Evolutionary conservation across 768 basidiomycete species (phyloP).

Genomic region (Rhizopogon salebrosus): DNA sequence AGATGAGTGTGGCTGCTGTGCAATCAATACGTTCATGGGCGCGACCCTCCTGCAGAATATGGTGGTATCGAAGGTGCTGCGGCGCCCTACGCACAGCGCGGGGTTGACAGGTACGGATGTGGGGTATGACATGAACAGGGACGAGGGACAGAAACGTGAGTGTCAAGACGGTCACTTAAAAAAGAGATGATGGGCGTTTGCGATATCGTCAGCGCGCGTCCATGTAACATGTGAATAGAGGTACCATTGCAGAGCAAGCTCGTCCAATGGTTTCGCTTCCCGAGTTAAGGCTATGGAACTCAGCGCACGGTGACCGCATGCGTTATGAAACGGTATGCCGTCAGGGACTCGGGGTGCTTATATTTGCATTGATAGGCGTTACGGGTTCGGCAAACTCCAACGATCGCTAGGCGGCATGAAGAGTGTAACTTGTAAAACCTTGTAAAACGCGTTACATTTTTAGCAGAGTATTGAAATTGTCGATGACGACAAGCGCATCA

Average conservation of each 20-base stretch:
- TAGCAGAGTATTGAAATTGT: neutral
- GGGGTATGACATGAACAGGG: neutral
- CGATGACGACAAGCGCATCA: neutral
- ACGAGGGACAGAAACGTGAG: neutral
- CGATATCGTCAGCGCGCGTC: neutral
- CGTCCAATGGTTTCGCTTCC: neutral
- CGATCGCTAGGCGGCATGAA: neutral
- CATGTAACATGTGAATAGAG: neutral
- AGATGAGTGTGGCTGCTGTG: neutral
- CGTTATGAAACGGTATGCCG: neutral
- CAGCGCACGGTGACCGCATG: neutral
- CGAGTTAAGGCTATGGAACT: neutral
- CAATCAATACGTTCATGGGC: neutral
- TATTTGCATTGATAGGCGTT: neutral
- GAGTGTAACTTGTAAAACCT: no score
- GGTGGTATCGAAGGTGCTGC: neutral
- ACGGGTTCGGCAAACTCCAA: no score
- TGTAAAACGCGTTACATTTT: neutral
- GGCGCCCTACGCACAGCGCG: neutral
- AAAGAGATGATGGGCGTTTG: neutral
- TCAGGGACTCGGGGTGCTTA: no score
- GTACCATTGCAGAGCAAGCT: neutral
- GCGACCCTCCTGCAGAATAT: neutral
- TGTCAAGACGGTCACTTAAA: neutral
- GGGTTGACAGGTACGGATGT: neutral